Conservation (phyloP, 306 rosid genomes). For the Calophaca sinica region DNA sequence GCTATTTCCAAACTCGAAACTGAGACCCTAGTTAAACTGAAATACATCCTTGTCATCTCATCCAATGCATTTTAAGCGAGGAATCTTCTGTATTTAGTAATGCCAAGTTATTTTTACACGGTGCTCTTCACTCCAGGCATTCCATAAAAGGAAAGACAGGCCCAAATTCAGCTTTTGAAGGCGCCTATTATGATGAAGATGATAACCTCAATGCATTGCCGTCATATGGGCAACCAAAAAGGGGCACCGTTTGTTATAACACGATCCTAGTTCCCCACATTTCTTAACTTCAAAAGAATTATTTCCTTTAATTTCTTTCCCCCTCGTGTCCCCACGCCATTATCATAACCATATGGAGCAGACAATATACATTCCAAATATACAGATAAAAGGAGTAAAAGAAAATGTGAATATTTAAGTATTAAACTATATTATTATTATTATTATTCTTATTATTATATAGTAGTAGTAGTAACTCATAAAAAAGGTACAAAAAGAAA, state of each 20-base stretch:
- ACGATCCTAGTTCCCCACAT: background rate
- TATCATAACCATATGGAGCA: background rate
- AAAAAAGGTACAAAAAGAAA: conserved; percentile 14
- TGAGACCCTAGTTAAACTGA: no score
- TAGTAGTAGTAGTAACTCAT: background rate
- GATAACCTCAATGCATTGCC: conserved; percentile 6
- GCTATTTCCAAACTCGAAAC: no score
- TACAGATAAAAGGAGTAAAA: background rate
- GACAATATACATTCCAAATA: background rate
- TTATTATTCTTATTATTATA: background rate
- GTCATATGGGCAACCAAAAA: background rate
- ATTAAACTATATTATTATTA: background rate
- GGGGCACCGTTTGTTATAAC: background rate
- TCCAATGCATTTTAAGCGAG: background rate
- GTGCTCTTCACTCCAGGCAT: conserved; percentile 2
- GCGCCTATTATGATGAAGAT: conserved; percentile 22
- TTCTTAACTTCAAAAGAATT: background rate
- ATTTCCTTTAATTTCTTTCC: background rate
- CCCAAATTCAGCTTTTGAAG: conserved; percentile 27
- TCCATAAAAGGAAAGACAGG: conserved; percentile 37
- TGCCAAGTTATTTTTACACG: background rate
- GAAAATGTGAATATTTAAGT: background rate
- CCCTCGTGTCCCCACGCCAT: background rate
- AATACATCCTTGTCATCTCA: no score
- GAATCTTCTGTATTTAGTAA: conserved; percentile 30